Conservation (phyloP, 371 early-diverging fungal genomes). For the Rhizomucor miehei region DNA sequence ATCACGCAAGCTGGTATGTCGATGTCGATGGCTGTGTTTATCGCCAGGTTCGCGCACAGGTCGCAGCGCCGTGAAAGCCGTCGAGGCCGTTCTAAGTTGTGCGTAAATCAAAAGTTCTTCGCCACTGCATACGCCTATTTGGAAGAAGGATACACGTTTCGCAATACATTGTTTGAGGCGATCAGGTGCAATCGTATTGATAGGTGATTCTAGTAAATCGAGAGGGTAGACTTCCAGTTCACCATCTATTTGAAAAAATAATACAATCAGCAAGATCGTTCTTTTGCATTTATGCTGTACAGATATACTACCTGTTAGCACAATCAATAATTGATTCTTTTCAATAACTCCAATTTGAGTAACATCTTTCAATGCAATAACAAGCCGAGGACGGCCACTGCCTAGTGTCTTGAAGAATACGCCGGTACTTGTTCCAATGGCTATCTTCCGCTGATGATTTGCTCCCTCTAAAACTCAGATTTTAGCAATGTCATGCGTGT, state of each 20-base stretch:
- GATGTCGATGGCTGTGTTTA: not conserved
- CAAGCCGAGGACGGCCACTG: slow-evolving; percentile 6
- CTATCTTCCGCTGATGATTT: slow-evolving; percentile 12
- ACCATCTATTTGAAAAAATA: slow-evolving; percentile 39
- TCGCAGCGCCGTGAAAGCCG: slow-evolving; percentile 13
- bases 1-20: not conserved
- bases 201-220: slow-evolving; percentile 30
- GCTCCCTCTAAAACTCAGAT: not conserved
- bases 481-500: not conserved
- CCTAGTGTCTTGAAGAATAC: slow-evolving; percentile 47
- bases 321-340: slow-evolving; percentile 19
- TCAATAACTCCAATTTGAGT: slow-evolving; percentile 24
- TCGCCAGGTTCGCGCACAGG: slow-evolving; percentile 3
- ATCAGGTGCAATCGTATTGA: slow-evolving; percentile 19
- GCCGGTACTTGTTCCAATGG: slow-evolving; percentile 76
- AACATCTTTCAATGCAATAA: slow-evolving; percentile 11
- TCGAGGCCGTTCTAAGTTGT: slow-evolving; percentile 28
- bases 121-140: slow-evolving; percentile 56
- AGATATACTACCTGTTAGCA: slow-evolving; percentile 16
- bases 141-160: slow-evolving; percentile 62
- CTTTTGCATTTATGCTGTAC: not conserved
- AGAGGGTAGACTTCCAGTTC: slow-evolving; percentile 51
- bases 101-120: slow-evolving; percentile 50
- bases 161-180: slow-evolving; percentile 40
- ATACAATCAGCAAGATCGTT: not conserved